These are phyloP conservation scores for Passalora sequoiae DNA, from an alignment of 2,329 filamentous ascomycete genomes.

Conservation along the genomic window DNA sequence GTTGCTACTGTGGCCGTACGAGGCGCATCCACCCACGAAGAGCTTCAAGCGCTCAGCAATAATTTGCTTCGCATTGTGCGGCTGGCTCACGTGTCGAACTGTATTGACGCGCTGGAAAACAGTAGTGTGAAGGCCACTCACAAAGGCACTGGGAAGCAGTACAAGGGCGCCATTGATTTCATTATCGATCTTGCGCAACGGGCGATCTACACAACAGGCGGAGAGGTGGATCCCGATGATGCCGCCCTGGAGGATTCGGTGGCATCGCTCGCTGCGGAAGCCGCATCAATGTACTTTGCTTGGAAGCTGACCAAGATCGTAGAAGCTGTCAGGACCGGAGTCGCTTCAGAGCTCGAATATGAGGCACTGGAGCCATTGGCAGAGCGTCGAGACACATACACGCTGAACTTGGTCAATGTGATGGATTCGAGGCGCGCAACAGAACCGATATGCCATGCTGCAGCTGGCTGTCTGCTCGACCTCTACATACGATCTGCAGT, in stretches of 20 bases:
- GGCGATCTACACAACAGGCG: constrained; percentile 60
- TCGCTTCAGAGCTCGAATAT: constrained; percentile 51
- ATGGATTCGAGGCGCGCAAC: constrained; percentile 41
- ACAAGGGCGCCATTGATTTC: constrained; percentile 55
- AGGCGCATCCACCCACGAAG: constrained; percentile 55
- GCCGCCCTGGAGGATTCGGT: constrained; percentile 76
- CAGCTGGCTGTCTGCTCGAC: constrained; percentile 74
- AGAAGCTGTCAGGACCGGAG: constrained; percentile 46
- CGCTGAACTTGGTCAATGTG: constrained; percentile 46
- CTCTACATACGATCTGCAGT: constrained; percentile 74
- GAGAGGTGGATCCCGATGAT: constrained; percentile 57
- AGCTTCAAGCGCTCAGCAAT: constrained; percentile 30
- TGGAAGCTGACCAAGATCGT: constrained; percentile 56
- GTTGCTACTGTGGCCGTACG: constrained; percentile 67
- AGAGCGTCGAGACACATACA: constrained; percentile 49
- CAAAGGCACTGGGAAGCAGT: constrained; percentile 18
- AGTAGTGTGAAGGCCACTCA: constrained; percentile 39
- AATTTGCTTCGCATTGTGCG: constrained; percentile 31
- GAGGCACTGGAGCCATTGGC: constrained; percentile 55
- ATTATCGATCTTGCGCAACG: constrained; percentile 69
- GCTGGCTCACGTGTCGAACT: constrained; percentile 54
- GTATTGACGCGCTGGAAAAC: constrained; percentile 66
- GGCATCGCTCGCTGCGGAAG: constrained; percentile 68
- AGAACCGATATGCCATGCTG: constrained; percentile 71
- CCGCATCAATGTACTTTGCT: constrained; percentile 84